Evolutionary conservation across 208 protist genomes (phyloP), one percentile per base, ranked within the genome.

Genomic region (Leishmania guyanensis): DNA sequence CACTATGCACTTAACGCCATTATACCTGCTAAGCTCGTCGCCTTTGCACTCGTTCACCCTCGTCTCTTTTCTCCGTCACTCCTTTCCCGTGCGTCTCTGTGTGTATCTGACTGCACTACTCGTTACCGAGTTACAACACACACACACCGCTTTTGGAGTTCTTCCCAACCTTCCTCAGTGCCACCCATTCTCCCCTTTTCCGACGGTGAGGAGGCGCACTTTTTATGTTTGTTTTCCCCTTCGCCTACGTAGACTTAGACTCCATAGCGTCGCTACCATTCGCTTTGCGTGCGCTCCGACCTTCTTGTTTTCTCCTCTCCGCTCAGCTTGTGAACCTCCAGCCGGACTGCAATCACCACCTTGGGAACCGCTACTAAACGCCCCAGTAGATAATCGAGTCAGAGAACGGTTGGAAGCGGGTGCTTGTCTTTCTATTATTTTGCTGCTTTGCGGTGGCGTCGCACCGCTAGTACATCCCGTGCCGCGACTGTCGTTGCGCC

Each of bases 161-260:
- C 22, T 64, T n/a, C 22, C 22, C 58, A n/a, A 12, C 58, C 22
- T n/a, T n/a, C 58, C 58, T 9, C 9, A 65, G 58, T 65, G 16
- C 26, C 53, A 22, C 53, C 22, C 22, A 29, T 29, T 29, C 22
- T 29, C 33, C 29, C 8, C 64, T 22, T 36, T 69, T 36, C 26
- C 33, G 33, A 3, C n/a, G 5, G 64, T 29, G n/a, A 5, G 33
- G 29, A 22, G 29, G 36, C 53, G 53, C 53, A 48, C 60, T 22
- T 9, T 66, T 22, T 29, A 14, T 69, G 22, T 33, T 48, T 69
- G 29, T 17, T 20, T 20, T 69, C 5, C 1, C 14, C 33, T 51
- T 73, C 69, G 53, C 8, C 39, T 73, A 22, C 39, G 43, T 48
- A 73, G 46, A 73, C 69, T 51, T 73, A 73, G 69, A 73, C 33